Evolutionary conservation across 1,139 yeast genomes (phyloP), one percentile per base, ranked within the genome.

Genomic region (Yamadazyma kanchanaburiensis): DNA sequence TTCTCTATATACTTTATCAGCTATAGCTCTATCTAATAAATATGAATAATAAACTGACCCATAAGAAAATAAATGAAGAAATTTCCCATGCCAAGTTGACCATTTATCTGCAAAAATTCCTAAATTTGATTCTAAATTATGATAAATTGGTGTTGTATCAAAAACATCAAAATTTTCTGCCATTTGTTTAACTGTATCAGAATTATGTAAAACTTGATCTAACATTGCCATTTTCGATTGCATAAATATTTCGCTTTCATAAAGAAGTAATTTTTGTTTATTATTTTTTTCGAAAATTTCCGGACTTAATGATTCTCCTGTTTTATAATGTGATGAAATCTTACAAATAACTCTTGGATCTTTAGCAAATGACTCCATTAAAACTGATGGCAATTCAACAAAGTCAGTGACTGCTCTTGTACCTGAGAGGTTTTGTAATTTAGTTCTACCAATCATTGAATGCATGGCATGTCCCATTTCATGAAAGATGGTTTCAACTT

Each of bases 391-490:
- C 27, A 91, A 63, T 55, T 91, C 98, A 19, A 94, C 98, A 60
- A 91, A 91, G 54, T 91, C 98, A 0, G 98, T 87, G 6, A 88
- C 85, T 51, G 97, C 91, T 38, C 99, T 69, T 0, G 98, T 91
- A 2, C 99, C 98, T 15, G 94, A 81, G 11, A 91, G 81, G 51
- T 89, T 94, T 51, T 94, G 98, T 29, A 91, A 62, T 27, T 80
- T 72, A 0, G 98, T 91, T 38, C 91, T 70, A 0, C 97, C 98
- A 17, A 91, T 64, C 96, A 91, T 89, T 5, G 96, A 87, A 55
- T 91, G 98, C 78, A 91, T 84, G 2, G 98, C 98, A 58, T 91
- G 99, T 1, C 99, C 99, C 95, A 91, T 88, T 57, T 91, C 99
- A 57, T 91, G 99, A 62, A 94, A 91, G 20, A 91, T 61, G 0